Conservation (phyloP, 352 stramenopile species). For the Phytopythium mirpurense region DNA sequence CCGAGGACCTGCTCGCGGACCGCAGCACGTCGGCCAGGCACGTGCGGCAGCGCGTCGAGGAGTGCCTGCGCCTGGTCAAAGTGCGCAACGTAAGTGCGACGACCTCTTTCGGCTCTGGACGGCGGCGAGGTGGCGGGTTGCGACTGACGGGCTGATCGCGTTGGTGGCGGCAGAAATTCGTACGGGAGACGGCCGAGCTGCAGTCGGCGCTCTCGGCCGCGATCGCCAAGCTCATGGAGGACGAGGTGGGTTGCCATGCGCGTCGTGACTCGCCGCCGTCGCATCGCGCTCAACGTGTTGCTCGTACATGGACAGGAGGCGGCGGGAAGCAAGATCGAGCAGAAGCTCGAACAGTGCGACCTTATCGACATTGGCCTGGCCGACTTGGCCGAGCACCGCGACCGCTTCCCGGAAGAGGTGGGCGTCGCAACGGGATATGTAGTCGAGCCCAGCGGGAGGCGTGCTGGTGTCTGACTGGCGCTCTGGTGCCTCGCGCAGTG, state of each 20-base stretch:
- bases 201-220: constrained; percentile 44
- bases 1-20: constrained; percentile 49
- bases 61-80: constrained; percentile 66
- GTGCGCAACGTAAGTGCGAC: constrained; percentile 62
- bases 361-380: constrained; percentile 75
- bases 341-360: constrained; percentile 82
- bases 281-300: background rate
- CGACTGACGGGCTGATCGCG: background rate
- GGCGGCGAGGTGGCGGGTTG: background rate
- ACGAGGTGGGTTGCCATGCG: constrained; percentile 31
- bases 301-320: constrained; percentile 28
- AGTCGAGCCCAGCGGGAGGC: too few species aligned
- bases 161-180: constrained; percentile 49
- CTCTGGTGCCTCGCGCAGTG: constrained; percentile 29
- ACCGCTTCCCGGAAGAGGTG: constrained; percentile 68
- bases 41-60: constrained; percentile 53
- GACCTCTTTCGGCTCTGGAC: background rate
- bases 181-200: constrained; percentile 42
- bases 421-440: too few species aligned
- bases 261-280: background rate
- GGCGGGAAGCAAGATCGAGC: constrained; percentile 56
- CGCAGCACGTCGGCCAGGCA: constrained; percentile 33
- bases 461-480: background rate
- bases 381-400: constrained; percentile 62
- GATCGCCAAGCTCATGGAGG: constrained; percentile 51